Percentiles rank a stretch among this genome's conserved stretches.
Conservation (phyloP, 1,284 basidiomycete genomes). For the Pisolithus thermaeus region DNA sequence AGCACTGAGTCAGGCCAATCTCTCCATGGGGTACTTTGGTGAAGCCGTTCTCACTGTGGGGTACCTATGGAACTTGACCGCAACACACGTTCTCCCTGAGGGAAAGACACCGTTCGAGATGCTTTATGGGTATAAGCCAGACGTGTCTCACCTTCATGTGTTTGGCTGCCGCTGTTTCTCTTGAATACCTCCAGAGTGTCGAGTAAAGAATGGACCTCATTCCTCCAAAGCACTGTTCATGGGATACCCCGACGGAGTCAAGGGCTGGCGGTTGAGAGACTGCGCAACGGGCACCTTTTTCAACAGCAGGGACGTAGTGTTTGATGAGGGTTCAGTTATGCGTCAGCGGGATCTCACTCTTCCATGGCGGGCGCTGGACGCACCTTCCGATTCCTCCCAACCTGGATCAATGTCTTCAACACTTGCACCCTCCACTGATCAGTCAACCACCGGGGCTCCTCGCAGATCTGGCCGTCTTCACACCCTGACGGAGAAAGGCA, state of each 20-base stretch:
- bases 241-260: neutral
- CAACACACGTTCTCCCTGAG: neutral
- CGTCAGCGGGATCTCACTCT: no score
- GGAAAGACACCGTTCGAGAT: constrained; percentile 3
- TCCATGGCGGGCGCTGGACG: no score
- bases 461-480: no score
- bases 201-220: constrained; percentile 1
- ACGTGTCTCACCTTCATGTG: constrained; percentile 10
- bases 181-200: constrained; percentile 8
- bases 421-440: no score
- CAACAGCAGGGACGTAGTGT: neutral
- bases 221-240: neutral
- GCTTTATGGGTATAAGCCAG: constrained; percentile 4
- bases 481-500: no score
- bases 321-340: neutral
- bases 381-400: no score
- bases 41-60: neutral
- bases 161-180: constrained; percentile 10
- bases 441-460: no score
- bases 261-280: neutral
- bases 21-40: neutral
- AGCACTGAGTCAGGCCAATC: neutral
- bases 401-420: no score
- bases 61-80: neutral
- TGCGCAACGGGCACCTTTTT: neutral